Conservation (phyloP, 495 filamentous ascomycete species). For the Saxispiralis lemnorum region DNA sequence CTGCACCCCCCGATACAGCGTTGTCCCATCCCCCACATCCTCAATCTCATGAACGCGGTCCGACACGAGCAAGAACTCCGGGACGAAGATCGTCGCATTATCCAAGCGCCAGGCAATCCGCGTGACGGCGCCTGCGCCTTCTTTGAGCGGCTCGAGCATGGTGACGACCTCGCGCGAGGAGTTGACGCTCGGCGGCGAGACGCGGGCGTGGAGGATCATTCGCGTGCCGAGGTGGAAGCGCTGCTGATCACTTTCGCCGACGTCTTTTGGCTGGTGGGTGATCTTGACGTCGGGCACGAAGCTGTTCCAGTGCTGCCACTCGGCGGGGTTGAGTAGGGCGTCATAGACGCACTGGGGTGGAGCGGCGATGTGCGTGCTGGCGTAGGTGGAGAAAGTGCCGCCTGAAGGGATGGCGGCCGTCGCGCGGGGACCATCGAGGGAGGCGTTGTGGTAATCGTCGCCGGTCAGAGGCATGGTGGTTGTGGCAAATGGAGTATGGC, state of each 20-base stretch:
- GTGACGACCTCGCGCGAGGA: conserved; percentile 5
- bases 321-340: conserved; percentile 7
- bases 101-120: conserved; percentile 10
- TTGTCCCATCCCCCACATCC: conserved; percentile 10
- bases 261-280: conserved; percentile 3
- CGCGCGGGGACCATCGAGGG: conserved; percentile 5
- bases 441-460: conserved; percentile 9
- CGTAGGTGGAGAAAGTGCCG: conserved; percentile 14
- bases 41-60: conserved; percentile 13
- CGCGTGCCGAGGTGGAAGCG: conserved; percentile 8
- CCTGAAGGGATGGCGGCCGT: conserved; percentile 7
- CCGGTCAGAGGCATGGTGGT: not conserved
- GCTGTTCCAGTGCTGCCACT: conserved; percentile 14
- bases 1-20: conserved; percentile 12
- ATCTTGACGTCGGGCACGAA: conserved; percentile 11
- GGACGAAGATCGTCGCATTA: conserved; percentile 6
- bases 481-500: no score
- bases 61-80: conserved; percentile 5
- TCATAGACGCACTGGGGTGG: conserved; percentile 7
- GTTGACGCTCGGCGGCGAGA: not conserved
- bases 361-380: conserved; percentile 9
- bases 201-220: conserved; percentile 11
- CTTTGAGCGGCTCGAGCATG: not conserved
- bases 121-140: conserved; percentile 1
- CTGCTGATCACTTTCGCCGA: not conserved